Evolutionary conservation across 805 yeast species (phyloP).

Genomic region (Ogataea chonburiensis): DNA sequence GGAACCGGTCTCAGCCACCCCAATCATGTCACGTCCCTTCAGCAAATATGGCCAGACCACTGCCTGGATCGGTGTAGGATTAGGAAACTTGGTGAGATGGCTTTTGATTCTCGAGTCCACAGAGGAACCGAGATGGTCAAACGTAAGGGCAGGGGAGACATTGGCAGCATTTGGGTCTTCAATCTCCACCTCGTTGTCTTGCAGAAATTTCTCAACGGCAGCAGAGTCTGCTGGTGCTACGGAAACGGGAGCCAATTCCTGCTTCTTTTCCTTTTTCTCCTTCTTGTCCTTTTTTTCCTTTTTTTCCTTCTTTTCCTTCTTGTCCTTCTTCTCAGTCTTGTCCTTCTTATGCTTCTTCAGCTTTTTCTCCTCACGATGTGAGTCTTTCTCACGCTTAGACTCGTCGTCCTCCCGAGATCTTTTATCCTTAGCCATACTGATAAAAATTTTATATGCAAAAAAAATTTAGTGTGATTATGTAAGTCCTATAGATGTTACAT

Average conservation of each 20-base stretch:
- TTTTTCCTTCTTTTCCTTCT: slow-evolving; percentile 28
- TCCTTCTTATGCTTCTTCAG: slow-evolving; percentile 30
- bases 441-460: slow-evolving; percentile 9
- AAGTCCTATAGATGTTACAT: slow-evolving; percentile 6
- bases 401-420: slow-evolving; percentile 28
- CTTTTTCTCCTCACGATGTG: slow-evolving; percentile 21
- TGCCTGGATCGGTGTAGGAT: slow-evolving; percentile 95
- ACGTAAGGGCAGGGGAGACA: slow-evolving; percentile 68
- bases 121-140: slow-evolving; percentile 48
- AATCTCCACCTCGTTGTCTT: slow-evolving; percentile 72
- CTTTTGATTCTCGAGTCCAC: slow-evolving; percentile 55
- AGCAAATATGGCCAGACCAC: slow-evolving; percentile 91
- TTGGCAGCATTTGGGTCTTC: slow-evolving; percentile 60
- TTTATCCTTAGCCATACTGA: slow-evolving; percentile 28
- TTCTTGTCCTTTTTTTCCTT: slow-evolving; percentile 35
- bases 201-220: slow-evolving; percentile 61
- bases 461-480: slow-evolving; percentile 7
- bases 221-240: slow-evolving; percentile 37
- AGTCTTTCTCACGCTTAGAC: slow-evolving; percentile 15
- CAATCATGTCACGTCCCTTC: slow-evolving; percentile 80
- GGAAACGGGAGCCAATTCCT: slow-evolving; percentile 17
- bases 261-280: slow-evolving; percentile 34
- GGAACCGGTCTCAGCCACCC: slow-evolving; percentile 98
- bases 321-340: slow-evolving; percentile 28
- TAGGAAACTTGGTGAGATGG: slow-evolving; percentile 70